phyloP scores from a whole-genome alignment of 2,329 filamentous ascomycete species.

The Alternaria triticimaculans region DNA sequence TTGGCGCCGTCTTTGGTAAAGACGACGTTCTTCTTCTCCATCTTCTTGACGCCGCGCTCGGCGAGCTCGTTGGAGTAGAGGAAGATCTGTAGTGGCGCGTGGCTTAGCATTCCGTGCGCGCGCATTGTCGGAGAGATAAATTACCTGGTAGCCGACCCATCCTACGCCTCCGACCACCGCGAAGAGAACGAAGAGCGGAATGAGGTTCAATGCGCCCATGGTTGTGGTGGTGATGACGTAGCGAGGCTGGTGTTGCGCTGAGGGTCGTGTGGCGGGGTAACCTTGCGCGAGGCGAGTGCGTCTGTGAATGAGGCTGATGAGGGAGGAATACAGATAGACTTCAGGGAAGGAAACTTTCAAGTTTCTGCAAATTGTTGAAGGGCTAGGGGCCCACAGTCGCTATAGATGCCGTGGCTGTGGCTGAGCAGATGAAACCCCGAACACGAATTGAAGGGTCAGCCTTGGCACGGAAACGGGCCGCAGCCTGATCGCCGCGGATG shows the following conservation, averaged over 20 bases:
- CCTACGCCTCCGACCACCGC: slow-evolving; percentile 62
- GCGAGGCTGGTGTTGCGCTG: slow-evolving; percentile 2
- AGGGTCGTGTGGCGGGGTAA: slow-evolving; percentile 4
- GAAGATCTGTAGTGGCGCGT: slow-evolving; percentile 60
- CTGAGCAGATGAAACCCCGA: slow-evolving; percentile 22
- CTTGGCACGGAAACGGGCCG: slow-evolving; percentile 19
- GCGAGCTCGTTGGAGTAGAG: slow-evolving; percentile 70
- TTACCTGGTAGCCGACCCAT: slow-evolving; percentile 71
- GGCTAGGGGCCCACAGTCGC: slow-evolving; percentile 4
- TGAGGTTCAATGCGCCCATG: slow-evolving; percentile 58
- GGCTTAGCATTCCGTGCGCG: slow-evolving; percentile 6
- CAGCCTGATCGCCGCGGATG: not conserved
- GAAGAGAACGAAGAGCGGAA: slow-evolving; percentile 72
- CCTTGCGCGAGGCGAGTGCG: not conserved
- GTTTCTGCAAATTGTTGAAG: slow-evolving; percentile 3
- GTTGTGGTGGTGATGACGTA: slow-evolving; percentile 14
- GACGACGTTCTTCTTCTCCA: slow-evolving; percentile 77
- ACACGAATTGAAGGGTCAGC: slow-evolving; percentile 4
- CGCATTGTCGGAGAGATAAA: not conserved
- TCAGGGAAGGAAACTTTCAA: not conserved
- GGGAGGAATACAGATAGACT: not conserved
- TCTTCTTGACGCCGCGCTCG: slow-evolving; percentile 69
- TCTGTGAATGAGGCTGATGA: not conserved
- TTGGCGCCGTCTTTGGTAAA: slow-evolving; percentile 77
- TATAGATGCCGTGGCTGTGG: slow-evolving; percentile 15